Evolutionary conservation across 2,329 filamentous ascomycete species (phyloP), one percentile per base, ranked within the genome.

Genomic region (Diaporthe citri): DNA sequence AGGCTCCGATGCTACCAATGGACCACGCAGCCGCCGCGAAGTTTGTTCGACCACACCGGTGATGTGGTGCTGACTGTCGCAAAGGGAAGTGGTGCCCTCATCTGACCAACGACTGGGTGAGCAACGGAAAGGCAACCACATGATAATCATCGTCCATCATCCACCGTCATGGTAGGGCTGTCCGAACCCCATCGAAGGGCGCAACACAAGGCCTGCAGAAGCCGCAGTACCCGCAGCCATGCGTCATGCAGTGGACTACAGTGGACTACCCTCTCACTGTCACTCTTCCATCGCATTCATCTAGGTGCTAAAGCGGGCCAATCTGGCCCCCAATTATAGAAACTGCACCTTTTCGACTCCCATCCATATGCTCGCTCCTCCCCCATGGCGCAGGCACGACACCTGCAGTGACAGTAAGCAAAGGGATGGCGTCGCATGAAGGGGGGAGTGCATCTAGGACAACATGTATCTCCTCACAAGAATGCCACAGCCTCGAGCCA

Each of bases 301-400:
- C 60, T 34, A n/a, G 25, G 28, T 17, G 25, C 60, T 62, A 31
- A 43, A 64, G 59, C 59, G 39, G 59, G 43, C 20, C 62, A 41
- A 69, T 69, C 72, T 74, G 72, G 62, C 72, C 72, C 62, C 62
- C 72, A 70, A 52, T 52, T 25, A 36, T 70, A 74, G 72, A 70
- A 74, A 74, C 72, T 34, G 59, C 34, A 52, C 43, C 22, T 46
- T 51, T 41, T 31, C 52, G 55, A 39, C 12, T 51, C 13, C 13
- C 41, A 59, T n/a, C 39, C 17, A 31, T 12, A 12, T 52, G 46
- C 56, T 22, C n/a, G 36, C 34, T 62, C 52, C 52, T 51, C n/a
- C 39, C 39, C 69, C 70, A 72, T 39, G 25, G 46, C 36, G 43
- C 70, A 64, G 31, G 55, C 70, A n/a, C 43, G 31, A n/a, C 48